Base-by-base conservation (phyloP, 768 basidiomycete genomes). In the Naganishia kalamii region DNA sequence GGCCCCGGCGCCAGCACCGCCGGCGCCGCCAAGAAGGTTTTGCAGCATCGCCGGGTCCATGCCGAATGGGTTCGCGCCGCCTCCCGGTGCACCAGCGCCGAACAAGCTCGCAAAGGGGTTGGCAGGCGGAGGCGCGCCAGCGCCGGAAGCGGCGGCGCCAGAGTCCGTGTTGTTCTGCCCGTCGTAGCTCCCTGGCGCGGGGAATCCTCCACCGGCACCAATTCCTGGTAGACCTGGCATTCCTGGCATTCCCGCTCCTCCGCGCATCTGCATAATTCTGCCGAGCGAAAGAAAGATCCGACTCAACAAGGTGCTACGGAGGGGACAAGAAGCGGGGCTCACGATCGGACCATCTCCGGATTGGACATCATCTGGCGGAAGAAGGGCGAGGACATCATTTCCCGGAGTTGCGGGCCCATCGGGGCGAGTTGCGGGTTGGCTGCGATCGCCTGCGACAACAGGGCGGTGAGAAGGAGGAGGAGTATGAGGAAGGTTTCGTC, bases 341-440 rank as follows among this genome's bases (percentile, higher is more conserved):
- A 19, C 60, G 54, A 32, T 62, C 68, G 21, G 21, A 57, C 60
- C 43, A 29, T 32, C 40, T 33, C 69, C 67, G 25, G 70, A 65
- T 47, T 70, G 46, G 48, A 59, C 32, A 89, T 76, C 80, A 90
- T 81, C 52, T 86, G 80, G 85, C 87, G 87, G 83, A 89, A 86
- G 35, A 80, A 75, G 0, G 85, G 83, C 63, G 87, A 85, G 1
- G 88, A 74, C 35, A 89, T 88, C 49, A 89, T 81, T 66, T 87
- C 81, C 23, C 92, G 83, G 19, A 90, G 84, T 72, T 90, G 88
- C 0, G 91, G 90, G 1, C 82, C 88, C 85, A 92, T 87, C 0
- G 73, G 80, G 75, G 30, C 84, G 79, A 71, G 88, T 70, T 90
- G 85, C 0, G 94, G 92, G 77, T 91, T 89, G 60, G 84, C 83